Conservation (phyloP, 176 grass and related monocot genomes). For the Themeda triandra region DNA sequence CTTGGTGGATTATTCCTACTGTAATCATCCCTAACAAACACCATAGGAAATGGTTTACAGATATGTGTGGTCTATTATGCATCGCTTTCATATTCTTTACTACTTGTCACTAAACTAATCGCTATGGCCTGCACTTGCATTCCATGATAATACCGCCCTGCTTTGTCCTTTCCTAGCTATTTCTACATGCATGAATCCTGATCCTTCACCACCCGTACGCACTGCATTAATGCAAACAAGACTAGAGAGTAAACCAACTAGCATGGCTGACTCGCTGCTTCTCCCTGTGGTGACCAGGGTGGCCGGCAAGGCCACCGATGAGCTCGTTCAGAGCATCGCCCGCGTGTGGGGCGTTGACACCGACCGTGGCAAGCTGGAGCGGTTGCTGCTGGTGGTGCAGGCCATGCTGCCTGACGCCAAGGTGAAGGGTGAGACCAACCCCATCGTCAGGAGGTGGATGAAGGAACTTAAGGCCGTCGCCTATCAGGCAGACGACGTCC, state of each 20-base stretch:
- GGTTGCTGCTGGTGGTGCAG: not conserved
- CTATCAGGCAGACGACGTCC: slow-evolving; percentile 2
- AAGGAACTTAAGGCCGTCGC: slow-evolving; percentile 11
- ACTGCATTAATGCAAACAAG: not conserved
- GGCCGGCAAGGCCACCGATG: not conserved
- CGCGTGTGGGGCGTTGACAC: not conserved
- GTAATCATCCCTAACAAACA: not conserved
- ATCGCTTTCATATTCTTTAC: not conserved
- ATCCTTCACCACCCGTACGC: not conserved
- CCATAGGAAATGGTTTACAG: not conserved
- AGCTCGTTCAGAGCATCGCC: not conserved
- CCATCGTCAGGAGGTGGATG: not conserved
- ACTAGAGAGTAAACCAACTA: not conserved
- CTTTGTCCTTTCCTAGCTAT: not conserved
- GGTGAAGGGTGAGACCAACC: not conserved
- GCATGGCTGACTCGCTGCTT: not conserved
- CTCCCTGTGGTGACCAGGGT: not conserved
- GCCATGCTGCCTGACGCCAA: not conserved
- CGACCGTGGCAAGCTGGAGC: not conserved
- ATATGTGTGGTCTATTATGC: not conserved
- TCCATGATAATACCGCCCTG: not conserved
- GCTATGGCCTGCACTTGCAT: not conserved
- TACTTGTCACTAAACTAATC: not conserved
- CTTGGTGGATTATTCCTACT: not conserved
- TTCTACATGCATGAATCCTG: not conserved